Base-by-base conservation (phyloP, 2,329 filamentous ascomycete species). In the Diplodia intermedia region DNA sequence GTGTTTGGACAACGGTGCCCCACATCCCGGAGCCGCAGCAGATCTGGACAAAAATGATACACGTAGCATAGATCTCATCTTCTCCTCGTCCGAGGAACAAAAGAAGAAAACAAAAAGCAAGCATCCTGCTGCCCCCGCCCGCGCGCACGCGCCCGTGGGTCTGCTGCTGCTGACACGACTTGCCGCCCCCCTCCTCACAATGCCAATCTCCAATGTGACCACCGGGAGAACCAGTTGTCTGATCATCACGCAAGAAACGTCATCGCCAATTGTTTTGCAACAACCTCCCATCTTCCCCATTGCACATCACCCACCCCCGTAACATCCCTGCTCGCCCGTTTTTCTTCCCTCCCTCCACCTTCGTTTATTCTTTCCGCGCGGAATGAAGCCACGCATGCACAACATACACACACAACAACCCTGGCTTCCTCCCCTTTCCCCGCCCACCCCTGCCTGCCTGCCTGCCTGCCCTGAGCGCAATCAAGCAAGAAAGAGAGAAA, bases 201-300 rank as follows among this genome's bases (percentile, higher is more conserved):
- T 43, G 23, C 23, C 23, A 15, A 33, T 43, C 18, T n/a, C 20
- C 9, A 60, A 60, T 60, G 55, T 60, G 36, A 60, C 36, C 20
- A 33, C 31, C 31, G 12, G 23, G 36, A 36, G 40, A 43, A 33
- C n/a, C n/a, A n/a, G 40, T 60, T 60, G 36, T 23, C 20, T 60
- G 20, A 43, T 43, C 55, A n/a, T 43, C 55, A 60, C 40, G 55
- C 36, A 20, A 29, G 23, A 26, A 36, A 43, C n/a, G 20, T 60
- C 36, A 43, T 60, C 55, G 18, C 36, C 31, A 33, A 56, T 33
- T 33, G 36, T 33, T 40, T 36, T 12, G 15, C 36, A 33, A 33
- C 6, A 33, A 33, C 8, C 5, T 38, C 54, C 31, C 38, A 23
- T 52, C 40, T 43, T 15, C 15, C 23, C 40, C 31, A 33, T 33